phyloP scores from a whole-genome alignment of 1,284 basidiomycete species.

The Tremellales sp. region DNA sequence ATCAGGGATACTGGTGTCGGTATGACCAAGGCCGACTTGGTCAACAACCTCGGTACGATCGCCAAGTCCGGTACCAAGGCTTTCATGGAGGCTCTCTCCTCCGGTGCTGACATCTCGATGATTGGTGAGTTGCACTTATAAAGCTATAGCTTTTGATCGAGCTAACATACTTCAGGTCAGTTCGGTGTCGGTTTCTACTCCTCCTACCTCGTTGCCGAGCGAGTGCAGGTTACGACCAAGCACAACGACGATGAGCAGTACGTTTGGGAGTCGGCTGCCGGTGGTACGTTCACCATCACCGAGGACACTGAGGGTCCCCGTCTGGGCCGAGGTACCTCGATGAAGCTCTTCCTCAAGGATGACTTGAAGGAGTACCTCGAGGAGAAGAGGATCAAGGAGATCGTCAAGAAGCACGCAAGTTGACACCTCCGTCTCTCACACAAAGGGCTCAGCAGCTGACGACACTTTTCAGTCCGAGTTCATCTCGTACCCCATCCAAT shows the following conservation, averaged over 20 bases:
- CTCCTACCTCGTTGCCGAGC: slow-evolving; percentile 97
- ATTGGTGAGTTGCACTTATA: slow-evolving; percentile 49
- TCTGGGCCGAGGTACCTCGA: slow-evolving; percentile 91
- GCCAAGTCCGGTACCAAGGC: slow-evolving; percentile 82
- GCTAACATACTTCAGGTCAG: slow-evolving; percentile 34
- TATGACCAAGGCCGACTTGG: slow-evolving; percentile 83
- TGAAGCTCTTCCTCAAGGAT: slow-evolving; percentile 96
- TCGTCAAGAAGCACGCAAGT: slow-evolving; percentile 92
- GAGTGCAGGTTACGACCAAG: slow-evolving; percentile 97
- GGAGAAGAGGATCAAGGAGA: slow-evolving; percentile 99
- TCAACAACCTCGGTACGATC: slow-evolving; percentile 91
- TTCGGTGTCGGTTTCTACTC: slow-evolving; percentile 99
- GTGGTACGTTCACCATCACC: slow-evolving; percentile 99
- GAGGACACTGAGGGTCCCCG: slow-evolving; percentile 83
- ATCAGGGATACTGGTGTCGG: slow-evolving; percentile 97
- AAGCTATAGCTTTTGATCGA: not conserved
- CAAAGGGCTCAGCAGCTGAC: slow-evolving; percentile 6
- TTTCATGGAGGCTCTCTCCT: slow-evolving; percentile 87
- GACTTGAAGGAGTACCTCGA: slow-evolving; percentile 99
- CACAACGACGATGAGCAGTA: slow-evolving; percentile 99
- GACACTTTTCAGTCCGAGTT: slow-evolving; percentile 87
- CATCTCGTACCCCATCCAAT: slow-evolving; percentile 99
- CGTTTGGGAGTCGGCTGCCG: slow-evolving; percentile 99
- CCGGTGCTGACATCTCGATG: slow-evolving; percentile 90
- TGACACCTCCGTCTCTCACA: not conserved